Base-by-base conservation (phyloP, 331 rosid genomes). In the Quercus lobata region DNA sequence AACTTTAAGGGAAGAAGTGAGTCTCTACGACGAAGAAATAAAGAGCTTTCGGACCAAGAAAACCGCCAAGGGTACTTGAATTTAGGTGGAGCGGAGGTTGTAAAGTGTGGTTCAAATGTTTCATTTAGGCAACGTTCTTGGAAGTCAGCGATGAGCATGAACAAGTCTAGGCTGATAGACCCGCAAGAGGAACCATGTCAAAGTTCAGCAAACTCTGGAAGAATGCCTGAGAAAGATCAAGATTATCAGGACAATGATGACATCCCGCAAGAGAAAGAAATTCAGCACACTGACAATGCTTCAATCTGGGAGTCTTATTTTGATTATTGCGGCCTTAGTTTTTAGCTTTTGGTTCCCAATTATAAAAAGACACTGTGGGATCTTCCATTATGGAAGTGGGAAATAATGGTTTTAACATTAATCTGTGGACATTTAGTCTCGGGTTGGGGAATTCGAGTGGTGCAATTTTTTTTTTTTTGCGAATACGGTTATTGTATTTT, bases 401-500 rank as follows among this genome's bases (percentile, higher is more conserved):
- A 91, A 81, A 86, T 93, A 12, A 75, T 93, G 91, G 19, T 96
- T 81, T 37, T 91, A 84, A 91, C 92, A 69, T 44, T 93, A 57
- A 93, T 96, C 0, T 96, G 97, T 70, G 98, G 98, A 3, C 79
- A 96, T 29, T 83, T 96, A 85, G 97, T 96, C 2, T 96, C 99
- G 1, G 98, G 91, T 70, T 96, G 99, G 99, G 82, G 87, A 54
- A 87, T 93, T 11, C 80, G 86, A 41, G 76, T 93, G 2, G 61
- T 76, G 29, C 29, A 27, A 27, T 25, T 25, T 27, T 27, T 77
- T 93, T 96, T 66, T 86, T 91, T 30, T 60, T 91, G 78, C 89
- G 97, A 6, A 96, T 93, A 78, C 81, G 90, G 70, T 92, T 96
- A 9, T 75, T 96, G 41, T 96, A 96, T 83, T 96, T 93, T 63